Evolutionary conservation across 257 asterid genomes (phyloP).

Genomic region (Avicennia marina): DNA sequence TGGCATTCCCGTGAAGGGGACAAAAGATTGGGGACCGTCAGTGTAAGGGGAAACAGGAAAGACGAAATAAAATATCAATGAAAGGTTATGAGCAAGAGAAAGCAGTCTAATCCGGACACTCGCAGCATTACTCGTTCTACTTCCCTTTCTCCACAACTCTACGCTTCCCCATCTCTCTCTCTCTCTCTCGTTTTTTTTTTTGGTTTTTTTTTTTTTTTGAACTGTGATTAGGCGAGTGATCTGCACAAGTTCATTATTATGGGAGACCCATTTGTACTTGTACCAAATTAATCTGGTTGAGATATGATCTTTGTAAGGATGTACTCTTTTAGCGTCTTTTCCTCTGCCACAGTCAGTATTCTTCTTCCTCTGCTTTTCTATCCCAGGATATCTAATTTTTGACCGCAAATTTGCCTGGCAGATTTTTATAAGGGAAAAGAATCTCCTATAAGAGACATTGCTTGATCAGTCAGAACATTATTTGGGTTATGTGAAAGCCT

Average conservation of each 20-base stretch:
- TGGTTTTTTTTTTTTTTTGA: too few species aligned
- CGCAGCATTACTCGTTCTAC: conserved; percentile 23
- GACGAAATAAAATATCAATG: conserved; percentile 17
- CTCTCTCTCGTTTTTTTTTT: neutral
- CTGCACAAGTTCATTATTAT: conserved; percentile 13
- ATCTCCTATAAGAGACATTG: conserved; percentile 33
- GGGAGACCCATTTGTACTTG: conserved; percentile 25
- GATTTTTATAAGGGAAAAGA: conserved; percentile 41
- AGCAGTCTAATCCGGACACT: conserved; percentile 18
- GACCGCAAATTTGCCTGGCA: conserved; percentile 36
- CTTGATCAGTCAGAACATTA: conserved; percentile 24
- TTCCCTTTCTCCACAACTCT: conserved; percentile 25
- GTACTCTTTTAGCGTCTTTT: conserved; percentile 27
- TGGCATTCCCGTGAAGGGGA: neutral
- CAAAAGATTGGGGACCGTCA: conserved; percentile 35
- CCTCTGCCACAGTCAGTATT: conserved; percentile 23
- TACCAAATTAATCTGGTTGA: conserved; percentile 24
- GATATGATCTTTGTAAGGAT: conserved; percentile 41
- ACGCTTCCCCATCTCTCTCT: too few species aligned
- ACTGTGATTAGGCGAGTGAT: too few species aligned
- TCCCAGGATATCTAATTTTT: conserved; percentile 30
- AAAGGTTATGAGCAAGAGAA: conserved; percentile 9
- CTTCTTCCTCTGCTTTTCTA: conserved; percentile 20
- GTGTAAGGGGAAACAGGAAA: conserved; percentile 11
- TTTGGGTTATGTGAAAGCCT: conserved; percentile 33